A percentile compares a stretch with the other conserved stretches of the same genome.
phyloP scores from a whole-genome alignment of 345 rosid species.

The Hypericum androsaemum region DNA sequence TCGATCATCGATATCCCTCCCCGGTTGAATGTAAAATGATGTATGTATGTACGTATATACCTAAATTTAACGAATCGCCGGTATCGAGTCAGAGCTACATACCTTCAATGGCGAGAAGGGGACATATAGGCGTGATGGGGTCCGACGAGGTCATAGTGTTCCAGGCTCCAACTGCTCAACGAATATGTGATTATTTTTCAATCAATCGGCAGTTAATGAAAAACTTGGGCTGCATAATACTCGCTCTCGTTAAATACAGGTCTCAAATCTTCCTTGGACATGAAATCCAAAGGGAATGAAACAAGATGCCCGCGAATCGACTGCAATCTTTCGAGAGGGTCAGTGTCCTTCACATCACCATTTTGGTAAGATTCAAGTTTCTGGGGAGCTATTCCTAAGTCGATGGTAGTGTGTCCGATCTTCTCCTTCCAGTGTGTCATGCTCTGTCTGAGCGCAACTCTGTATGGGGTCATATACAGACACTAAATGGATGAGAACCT shows the following conservation, averaged over 20 bases:
- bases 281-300: slow-evolving; percentile 86
- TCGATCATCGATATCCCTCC: too few relatives aligned
- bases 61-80: too few relatives aligned
- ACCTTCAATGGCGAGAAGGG: too few relatives aligned
- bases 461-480: slow-evolving; percentile 16
- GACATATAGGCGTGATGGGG: too few relatives aligned
- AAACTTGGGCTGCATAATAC: slow-evolving; percentile 93
- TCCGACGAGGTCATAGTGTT: too few relatives aligned
- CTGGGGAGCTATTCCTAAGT: slow-evolving; percentile 77
- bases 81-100: too few relatives aligned
- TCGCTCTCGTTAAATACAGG: slow-evolving; percentile 92
- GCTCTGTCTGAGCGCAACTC: slow-evolving; percentile 60
- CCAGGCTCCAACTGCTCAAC: too few relatives aligned
- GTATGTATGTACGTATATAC: too few relatives aligned
- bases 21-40: too few relatives aligned
- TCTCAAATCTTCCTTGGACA: slow-evolving; percentile 89
- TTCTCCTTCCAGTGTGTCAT: slow-evolving; percentile 60
- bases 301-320: slow-evolving; percentile 77
- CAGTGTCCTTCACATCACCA: slow-evolving; percentile 44
- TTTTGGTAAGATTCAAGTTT: slow-evolving; percentile 56
- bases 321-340: slow-evolving; percentile 59
- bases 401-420: slow-evolving; percentile 78
- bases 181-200: not conserved
- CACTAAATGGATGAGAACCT: not conserved
- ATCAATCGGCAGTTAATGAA: slow-evolving; percentile 31